Evolutionary conservation across 768 basidiomycete species (phyloP), one percentile per base, ranked within the genome.

Genomic region (Psilocybe azurescens): DNA sequence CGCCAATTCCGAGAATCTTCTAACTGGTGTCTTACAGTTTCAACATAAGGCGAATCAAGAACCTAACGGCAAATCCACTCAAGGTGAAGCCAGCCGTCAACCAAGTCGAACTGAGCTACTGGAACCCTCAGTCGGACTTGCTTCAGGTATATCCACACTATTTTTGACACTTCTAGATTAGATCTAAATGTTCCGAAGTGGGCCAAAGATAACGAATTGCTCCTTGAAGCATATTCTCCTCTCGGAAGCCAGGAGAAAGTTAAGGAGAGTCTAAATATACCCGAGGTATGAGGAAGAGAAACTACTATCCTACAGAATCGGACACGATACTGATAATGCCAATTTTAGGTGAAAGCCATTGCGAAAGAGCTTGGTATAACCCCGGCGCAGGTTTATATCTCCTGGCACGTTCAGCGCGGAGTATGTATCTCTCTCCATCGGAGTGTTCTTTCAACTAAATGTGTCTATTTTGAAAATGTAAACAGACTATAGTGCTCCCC

Each of bases 161-260:
- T 50, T 48, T 13, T 51, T 49, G 14, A 13, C 39, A 14, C 18
- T 57, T 16, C 1, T 24, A n/a, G 29, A 13, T 55, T 18, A 55
- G 10, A 13, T 18, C 28, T 11, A 28, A 16, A 20, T 13, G 28
- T 41, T n/a, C 56, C 30, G 7, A 29, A 89, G 86, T 93, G 89
- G 89, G 78, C 89, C 1, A 86, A 86, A 71, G 84, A 87, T 50
- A 83, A 89, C 61, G 78, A 78, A 16, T 68, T 93, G 18, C 78
- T 92, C 13, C 80, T 91, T 3, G 86, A 91, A 68, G 89, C 91
- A 10, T 93, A 91, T 75, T 93, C 90, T 11, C 91, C 91, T 1
- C 80, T 93, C 2, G 90, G 90, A 53, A 84, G 90, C 64, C 78
- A 75, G 53, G 77, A 81, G 48, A 83, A 82, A 66, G 89, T 90